These are phyloP conservation scores for Talaromyces albobiverticillius DNA, from an alignment of 2,329 filamentous ascomycete genomes.

Conservation along the genomic window DNA sequence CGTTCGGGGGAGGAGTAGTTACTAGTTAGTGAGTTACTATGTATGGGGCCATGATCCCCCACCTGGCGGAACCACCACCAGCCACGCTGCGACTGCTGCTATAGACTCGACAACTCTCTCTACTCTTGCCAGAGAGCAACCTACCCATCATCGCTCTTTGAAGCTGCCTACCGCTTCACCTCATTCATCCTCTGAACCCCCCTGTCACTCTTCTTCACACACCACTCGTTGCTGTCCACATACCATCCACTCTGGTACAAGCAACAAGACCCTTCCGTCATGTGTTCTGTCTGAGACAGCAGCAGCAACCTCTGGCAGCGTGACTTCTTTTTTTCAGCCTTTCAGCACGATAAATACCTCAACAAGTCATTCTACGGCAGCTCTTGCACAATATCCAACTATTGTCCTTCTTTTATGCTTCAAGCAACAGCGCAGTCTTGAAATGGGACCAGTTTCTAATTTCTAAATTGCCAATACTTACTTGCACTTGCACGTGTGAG, in stretches of 20 bases:
- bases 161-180: too few species aligned
- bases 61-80: background rate
- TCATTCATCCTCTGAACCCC: too few species aligned
- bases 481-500: background rate
- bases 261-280: conserved; percentile 6
- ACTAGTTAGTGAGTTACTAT: background rate
- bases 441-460: background rate
- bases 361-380: background rate
- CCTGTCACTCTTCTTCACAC: background rate
- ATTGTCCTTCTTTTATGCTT: background rate
- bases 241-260: background rate
- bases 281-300: conserved; percentile 12
- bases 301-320: background rate
- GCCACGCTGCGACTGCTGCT: background rate
- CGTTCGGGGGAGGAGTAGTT: too few species aligned
- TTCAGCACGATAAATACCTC: background rate
- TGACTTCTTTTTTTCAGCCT: background rate
- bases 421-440: background rate
- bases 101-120: background rate
- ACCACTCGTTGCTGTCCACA: background rate
- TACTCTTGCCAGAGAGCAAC: too few species aligned
- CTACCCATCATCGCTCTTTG: too few species aligned
- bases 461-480: conserved; percentile 8
- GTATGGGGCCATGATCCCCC: background rate
- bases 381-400: background rate